Conservation (phyloP, 2,329 filamentous ascomycete genomes). For the Aureobasidium subglaciale region DNA sequence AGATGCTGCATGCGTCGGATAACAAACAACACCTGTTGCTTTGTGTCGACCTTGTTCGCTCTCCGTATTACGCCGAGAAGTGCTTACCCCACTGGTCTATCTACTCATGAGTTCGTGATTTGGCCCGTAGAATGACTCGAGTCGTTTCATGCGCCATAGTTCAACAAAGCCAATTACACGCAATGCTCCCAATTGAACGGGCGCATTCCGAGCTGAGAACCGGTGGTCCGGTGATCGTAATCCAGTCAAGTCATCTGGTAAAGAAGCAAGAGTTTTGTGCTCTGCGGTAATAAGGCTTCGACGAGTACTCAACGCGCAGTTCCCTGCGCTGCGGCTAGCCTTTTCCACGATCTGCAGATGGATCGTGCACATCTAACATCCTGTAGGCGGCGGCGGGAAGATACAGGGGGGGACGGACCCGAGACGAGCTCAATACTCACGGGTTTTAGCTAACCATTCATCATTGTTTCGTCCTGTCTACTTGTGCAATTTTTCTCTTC, state of each 20-base stretch:
- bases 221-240: too few relatives aligned
- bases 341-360: constrained; percentile 7
- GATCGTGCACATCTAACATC: neutral
- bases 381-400: neutral
- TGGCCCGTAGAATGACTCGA: neutral
- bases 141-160: neutral
- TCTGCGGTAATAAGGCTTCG: neutral
- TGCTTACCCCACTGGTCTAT: neutral
- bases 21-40: too few relatives aligned
- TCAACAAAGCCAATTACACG: neutral
- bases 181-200: neutral
- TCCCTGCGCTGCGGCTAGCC: neutral
- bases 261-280: too few relatives aligned
- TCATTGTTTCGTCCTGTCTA: neutral
- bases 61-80: constrained; percentile 7
- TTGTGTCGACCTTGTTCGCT: too few relatives aligned
- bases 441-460: constrained; percentile 3
- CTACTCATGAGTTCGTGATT: neutral
- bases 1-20: too few relatives aligned
- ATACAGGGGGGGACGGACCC: neutral
- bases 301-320: neutral
- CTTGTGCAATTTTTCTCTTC: neutral
- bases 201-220: neutral
- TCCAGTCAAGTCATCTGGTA: too few relatives aligned
- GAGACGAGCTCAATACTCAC: constrained; percentile 4